Base-by-base conservation (phyloP, 2,329 filamentous ascomycete genomes). In the Colletotrichum tropicale region DNA sequence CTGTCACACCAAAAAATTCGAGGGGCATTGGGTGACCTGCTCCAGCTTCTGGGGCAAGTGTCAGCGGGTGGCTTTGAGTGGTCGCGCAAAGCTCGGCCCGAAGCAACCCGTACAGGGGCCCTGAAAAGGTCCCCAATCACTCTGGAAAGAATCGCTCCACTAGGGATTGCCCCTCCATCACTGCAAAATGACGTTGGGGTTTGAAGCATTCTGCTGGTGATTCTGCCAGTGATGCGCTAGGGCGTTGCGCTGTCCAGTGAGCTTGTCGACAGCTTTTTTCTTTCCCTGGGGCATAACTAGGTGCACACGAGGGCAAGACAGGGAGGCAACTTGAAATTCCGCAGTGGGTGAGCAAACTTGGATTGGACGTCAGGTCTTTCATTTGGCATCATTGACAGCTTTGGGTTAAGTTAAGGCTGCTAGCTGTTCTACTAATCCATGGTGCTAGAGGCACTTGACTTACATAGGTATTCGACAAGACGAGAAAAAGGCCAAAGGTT, bases 1-100 rank as follows among this genome's bases (percentile, higher is more conserved):
- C 64, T 76, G 74, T 76, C 74, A 61, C 74, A 36, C 74, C 71
- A 74, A 76, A 76, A 76, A 76, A 28, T 74, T 76, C 74, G 74
- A 76, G 74, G 74, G 74, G 74, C 69, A 75, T 56, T 72, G 55
- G 69, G 32, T 66, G 69, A 71, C 68, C 38, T 38, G 34, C 62
- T 13, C 34, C 64, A 55, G 64, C 32, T 76, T 48, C 28, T 38
- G 28, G 18, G 65, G 36, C 70, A 64, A 65, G 70, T 65, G 48
- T 21, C 67, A 65, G 71, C 62, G 43, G 34, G 58, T 26, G 67
- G 24, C 36, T 70, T 10, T 69, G 56, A 43, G 28, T 48, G 74
- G 62, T 36, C 65, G 70, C 48, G 26, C 10, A 28, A 58, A 58
- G 55, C 56, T 76, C 70, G 74, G 74, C 30, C 73, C 73, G 73